Conservation (phyloP, 1,284 basidiomycete species). For the Rhodofomes roseus region DNA sequence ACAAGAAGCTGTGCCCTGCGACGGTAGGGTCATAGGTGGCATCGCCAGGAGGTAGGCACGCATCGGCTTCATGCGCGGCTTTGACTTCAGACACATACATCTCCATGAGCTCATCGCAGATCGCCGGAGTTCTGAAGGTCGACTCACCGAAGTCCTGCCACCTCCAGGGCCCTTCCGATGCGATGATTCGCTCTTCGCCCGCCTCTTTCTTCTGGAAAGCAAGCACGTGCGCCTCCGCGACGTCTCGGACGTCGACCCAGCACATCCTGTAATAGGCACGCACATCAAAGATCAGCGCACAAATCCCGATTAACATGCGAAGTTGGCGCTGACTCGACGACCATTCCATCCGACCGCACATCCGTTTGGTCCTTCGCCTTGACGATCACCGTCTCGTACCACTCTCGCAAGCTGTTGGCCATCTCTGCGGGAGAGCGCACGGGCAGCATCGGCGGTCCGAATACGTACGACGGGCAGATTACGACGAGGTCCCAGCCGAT, state of each 20-base stretch:
- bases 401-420: not conserved
- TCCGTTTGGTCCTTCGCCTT: not conserved
- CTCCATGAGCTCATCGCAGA: slow-evolving; percentile 1
- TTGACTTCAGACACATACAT: slow-evolving; percentile 26
- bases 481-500: slow-evolving; percentile 50
- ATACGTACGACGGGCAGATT: slow-evolving; percentile 53
- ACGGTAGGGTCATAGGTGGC: slow-evolving; percentile 17
- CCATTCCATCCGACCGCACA: not conserved
- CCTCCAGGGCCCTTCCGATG: slow-evolving; percentile 11
- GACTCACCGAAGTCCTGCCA: slow-evolving; percentile 15
- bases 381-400: not conserved
- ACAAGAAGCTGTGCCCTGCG: slow-evolving; percentile 27
- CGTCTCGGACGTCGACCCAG: slow-evolving; percentile 59
- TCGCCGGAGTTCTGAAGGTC: slow-evolving; percentile 2
- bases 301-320: not conserved
- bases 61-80: slow-evolving; percentile 8
- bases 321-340: not conserved
- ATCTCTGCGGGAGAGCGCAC: not conserved
- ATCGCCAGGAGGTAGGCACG: slow-evolving; percentile 19
- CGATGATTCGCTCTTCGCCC: slow-evolving; percentile 48
- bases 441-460: slow-evolving; percentile 37
- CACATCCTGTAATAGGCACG: slow-evolving; percentile 4
- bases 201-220: slow-evolving; percentile 46
- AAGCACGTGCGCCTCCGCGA: slow-evolving; percentile 49
- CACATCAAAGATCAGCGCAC: not conserved